phyloP scores from a whole-genome alignment of 2,329 filamentous ascomycete species.

The Hypoxylon sp. region DNA sequence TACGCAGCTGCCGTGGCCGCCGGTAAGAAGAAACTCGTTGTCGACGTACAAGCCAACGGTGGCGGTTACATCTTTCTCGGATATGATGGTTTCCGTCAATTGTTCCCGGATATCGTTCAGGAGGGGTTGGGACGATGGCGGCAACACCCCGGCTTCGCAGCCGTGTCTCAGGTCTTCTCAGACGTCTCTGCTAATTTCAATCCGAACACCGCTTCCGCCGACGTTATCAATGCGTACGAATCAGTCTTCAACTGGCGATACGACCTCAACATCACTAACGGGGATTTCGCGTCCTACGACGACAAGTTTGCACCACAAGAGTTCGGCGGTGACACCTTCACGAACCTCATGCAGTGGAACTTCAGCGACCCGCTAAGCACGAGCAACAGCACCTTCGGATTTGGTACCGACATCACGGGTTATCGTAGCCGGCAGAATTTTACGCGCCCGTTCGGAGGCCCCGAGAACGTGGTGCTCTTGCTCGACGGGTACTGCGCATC shows the following conservation, averaged over 20 bases:
- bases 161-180: slow-evolving; percentile 51
- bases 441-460: slow-evolving; percentile 66
- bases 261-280: slow-evolving; percentile 63
- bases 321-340: slow-evolving; percentile 68
- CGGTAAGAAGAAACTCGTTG: slow-evolving; percentile 69
- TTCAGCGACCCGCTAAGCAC: slow-evolving; percentile 61
- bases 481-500: slow-evolving; percentile 72
- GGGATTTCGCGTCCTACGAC: slow-evolving; percentile 66
- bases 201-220: slow-evolving; percentile 47
- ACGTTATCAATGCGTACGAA: slow-evolving; percentile 62
- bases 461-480: slow-evolving; percentile 72
- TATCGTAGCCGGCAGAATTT: slow-evolving; percentile 64
- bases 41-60: slow-evolving; percentile 70
- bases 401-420: slow-evolving; percentile 65
- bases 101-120: slow-evolving; percentile 66
- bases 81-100: slow-evolving; percentile 69
- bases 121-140: slow-evolving; percentile 60
- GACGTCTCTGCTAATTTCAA: slow-evolving; percentile 51
- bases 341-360: slow-evolving; percentile 67
- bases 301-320: slow-evolving; percentile 61
- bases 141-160: slow-evolving; percentile 58
- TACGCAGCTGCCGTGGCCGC: slow-evolving; percentile 57
- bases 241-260: slow-evolving; percentile 66
- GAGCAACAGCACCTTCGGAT: slow-evolving; percentile 59
- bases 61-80: slow-evolving; percentile 69